Base-by-base conservation (phyloP, 106 monocot genomes). In the Platanthera zijinensis region DNA sequence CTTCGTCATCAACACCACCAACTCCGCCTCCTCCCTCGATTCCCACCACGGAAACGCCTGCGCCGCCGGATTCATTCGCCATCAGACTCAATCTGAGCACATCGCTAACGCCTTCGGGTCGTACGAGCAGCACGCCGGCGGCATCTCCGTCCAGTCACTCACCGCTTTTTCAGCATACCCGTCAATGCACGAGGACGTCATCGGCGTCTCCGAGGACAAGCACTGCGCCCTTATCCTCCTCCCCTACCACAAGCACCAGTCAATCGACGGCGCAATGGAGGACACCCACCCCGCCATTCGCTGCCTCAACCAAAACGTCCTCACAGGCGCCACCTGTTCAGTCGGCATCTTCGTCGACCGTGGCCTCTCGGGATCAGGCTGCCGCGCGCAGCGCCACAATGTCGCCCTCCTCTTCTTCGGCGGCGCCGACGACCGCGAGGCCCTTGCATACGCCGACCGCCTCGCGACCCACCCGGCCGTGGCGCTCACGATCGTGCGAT, bases 351-450 rank as follows among this genome's bases (percentile, higher is more conserved):
- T 83, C 64, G 19, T 83, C 47, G 72, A 74, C 72, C 67, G 67
- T 4, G 15, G 66, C 53, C 19, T 53, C 10, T 14, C 28, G 15
- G 68, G 13, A 1, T 48, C 48, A 1, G 21, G 4, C 6, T 53
- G n/a, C 18, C 28, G 32, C 45, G 39, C 7, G 30, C 7, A 51
- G 17, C 45, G 15, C 21, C 17, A 32, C 49, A 0, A 10, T 10
- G 57, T 76, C 8, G 76, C 32, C 0, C 25, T 71, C 53, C n/a
- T 81, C 30, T 81, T 76, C 71, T 25, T 85, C 32, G 85, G 85
- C 9, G 81, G 85, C 6, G 45, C 85, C 5, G 82, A 85, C 71
- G 75, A 85, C 71, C 82, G 78, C 1, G 78, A 81, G 78, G 78
- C 81, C 0, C 77, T 81, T 1, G 63, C 77, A 0, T 81, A 57